Conservation (phyloP, 2,329 filamentous ascomycete genomes). For the Fusarium lateritium region DNA sequence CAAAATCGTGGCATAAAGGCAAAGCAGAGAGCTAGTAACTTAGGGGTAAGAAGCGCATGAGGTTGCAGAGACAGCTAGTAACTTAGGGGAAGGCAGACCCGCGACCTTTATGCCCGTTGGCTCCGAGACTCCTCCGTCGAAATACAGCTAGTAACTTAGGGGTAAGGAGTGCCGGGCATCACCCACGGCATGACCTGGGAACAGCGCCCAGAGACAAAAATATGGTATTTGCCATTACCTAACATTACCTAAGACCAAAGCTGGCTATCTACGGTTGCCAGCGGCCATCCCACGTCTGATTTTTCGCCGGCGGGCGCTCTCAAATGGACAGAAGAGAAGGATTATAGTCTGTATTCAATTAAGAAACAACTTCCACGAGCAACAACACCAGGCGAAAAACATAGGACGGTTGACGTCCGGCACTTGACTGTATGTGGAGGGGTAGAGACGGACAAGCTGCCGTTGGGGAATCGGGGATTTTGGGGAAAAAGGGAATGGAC, state of each 20-base stretch:
- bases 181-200: slow-evolving; percentile 34
- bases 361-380: slow-evolving; percentile 2
- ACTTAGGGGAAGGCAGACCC: slow-evolving; percentile 47
- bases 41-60: slow-evolving; percentile 39
- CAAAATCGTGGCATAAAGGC: slow-evolving; percentile 22
- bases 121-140: slow-evolving; percentile 40
- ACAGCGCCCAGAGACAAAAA: slow-evolving; percentile 1
- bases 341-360: too few species aligned
- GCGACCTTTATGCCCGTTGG: slow-evolving; percentile 45
- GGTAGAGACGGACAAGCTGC: slow-evolving; percentile 11
- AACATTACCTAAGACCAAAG: slow-evolving; percentile 50
- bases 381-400: slow-evolving; percentile 47
- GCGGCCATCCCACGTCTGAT: slow-evolving; percentile 46
- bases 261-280: slow-evolving; percentile 45
- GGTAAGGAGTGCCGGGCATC: slow-evolving; percentile 44
- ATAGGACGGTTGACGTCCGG: slow-evolving; percentile 46
- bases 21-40: slow-evolving; percentile 40
- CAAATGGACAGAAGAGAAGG: background rate
- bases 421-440: slow-evolving; percentile 38
- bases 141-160: slow-evolving; percentile 48
- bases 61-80: slow-evolving; percentile 45
- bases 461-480: slow-evolving; percentile 41
- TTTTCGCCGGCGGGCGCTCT: slow-evolving; percentile 35
- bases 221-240: slow-evolving; percentile 42
- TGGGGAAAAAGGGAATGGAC: slow-evolving; percentile 22